Base-by-base conservation (phyloP, 73 alveolate genomes). In the Paramecium pentaurelia region DNA sequence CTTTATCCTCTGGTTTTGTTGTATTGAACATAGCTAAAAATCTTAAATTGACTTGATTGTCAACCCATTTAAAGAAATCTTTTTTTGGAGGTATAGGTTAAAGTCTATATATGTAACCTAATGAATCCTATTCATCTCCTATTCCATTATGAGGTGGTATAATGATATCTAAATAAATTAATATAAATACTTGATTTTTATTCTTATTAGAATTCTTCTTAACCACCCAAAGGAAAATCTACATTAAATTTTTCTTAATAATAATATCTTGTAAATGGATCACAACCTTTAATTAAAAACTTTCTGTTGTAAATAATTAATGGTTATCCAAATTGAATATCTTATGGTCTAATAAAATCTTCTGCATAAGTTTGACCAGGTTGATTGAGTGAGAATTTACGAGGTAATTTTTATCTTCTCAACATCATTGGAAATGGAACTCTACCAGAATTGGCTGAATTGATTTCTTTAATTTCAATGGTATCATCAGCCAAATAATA, bases 141-240 rank as follows among this genome's bases (percentile, higher is more conserved):
- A 95, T 95, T 8, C 99, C 99, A 83, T 98, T 97, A 84, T 98
- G 97, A 60, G 99, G 99, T 7, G 99, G 99, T 73, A 97, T 96
- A 34, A 87, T 86, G 6, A 84, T 85, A 11, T 87, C 96, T 92
- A 16, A 58, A 80, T 5, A 51, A 16, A 54, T 36, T 18, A n/a
- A 68, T 40, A 47, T 85, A 60, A 32, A 51, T 95, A 93, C 91
- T 77, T 45, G 95, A 94, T 95, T 87, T 93, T 51, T 95, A 96
- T 73, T 94, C 88, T 32, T 95, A 98, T 87, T 92, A 71, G 54
- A 96, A 97, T 84, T 93, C 96, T 70, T 95, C 97, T 73, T 93
- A 59, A 18, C 95, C 98, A 8, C 98, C 99, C 8, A 97, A 54
- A 10, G 97, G 98, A 93, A 97, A 97, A 92, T 94, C 97, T 58